phyloP scores from a whole-genome alignment of 2,329 filamentous ascomycete species.

The Trichoderma sp. region DNA sequence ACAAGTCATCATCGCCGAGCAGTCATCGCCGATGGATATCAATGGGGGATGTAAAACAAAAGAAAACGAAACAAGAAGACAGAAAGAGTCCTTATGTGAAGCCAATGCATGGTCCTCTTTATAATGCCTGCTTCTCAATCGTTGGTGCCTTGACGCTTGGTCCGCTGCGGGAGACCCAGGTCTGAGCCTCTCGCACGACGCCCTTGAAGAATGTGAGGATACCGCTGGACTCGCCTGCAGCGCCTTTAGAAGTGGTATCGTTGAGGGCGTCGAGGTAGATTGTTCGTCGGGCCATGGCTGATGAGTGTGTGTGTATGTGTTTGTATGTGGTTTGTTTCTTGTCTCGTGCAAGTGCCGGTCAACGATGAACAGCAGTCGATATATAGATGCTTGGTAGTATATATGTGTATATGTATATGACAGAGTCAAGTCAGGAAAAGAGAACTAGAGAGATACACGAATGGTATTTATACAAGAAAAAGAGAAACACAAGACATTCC shows the following conservation, averaged over 20 bases:
- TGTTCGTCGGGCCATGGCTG: constrained; percentile 19
- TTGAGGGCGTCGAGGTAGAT: constrained; percentile 20
- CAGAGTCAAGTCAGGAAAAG: background rate
- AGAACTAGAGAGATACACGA: background rate
- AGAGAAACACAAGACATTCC: background rate
- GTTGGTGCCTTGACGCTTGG: constrained; percentile 9
- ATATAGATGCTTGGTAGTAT: background rate
- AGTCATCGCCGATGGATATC: background rate
- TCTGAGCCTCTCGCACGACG: constrained; percentile 16
- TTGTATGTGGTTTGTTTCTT: background rate
- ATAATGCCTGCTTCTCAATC: constrained; percentile 15
- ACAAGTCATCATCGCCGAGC: background rate
- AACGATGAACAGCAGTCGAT: background rate
- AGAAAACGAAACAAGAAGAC: background rate
- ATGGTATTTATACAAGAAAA: background rate
- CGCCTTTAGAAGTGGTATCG: background rate
- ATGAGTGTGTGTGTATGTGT: background rate
- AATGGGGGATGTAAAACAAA: background rate
- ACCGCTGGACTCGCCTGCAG: background rate
- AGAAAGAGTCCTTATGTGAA: background rate
- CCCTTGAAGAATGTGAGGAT: constrained; percentile 17
- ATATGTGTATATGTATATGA: background rate
- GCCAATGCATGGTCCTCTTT: background rate
- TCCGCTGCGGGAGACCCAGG: constrained; percentile 4
- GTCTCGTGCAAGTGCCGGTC: background rate